phyloP scores from a whole-genome alignment of 2,329 filamentous ascomycete genomes.

The Trichoderma aggressivum region DNA sequence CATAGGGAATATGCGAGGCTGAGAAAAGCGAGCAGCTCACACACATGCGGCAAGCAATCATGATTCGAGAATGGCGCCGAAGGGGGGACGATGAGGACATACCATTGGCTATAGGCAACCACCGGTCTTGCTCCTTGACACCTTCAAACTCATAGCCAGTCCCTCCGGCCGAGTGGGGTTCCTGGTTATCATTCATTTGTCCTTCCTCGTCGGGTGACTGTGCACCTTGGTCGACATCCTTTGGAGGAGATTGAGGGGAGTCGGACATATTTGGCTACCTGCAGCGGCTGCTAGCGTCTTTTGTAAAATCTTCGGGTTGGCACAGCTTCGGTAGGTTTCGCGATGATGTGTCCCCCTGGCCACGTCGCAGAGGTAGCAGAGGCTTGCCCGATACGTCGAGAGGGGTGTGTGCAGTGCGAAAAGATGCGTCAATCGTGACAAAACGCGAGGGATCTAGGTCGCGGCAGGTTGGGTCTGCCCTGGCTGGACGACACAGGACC shows the following conservation, averaged over 20 bases:
- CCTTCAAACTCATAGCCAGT: slow-evolving; percentile 80
- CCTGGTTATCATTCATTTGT: slow-evolving; percentile 85
- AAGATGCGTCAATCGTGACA: slow-evolving; percentile 51
- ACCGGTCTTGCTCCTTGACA: slow-evolving; percentile 98
- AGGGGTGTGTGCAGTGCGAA: slow-evolving; percentile 44
- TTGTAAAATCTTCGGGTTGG: slow-evolving; percentile 56
- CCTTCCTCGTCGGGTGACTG: slow-evolving; percentile 92
- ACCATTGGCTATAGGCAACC: slow-evolving; percentile 99
- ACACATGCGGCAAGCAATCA: slow-evolving; percentile 37
- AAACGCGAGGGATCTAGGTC: slow-evolving; percentile 26
- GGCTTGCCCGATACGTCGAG: slow-evolving; percentile 42
- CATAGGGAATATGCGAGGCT: slow-evolving; percentile 48
- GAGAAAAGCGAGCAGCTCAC: slow-evolving; percentile 27
- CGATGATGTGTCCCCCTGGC: slow-evolving; percentile 58
- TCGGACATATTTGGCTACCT: slow-evolving; percentile 88
- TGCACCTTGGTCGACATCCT: slow-evolving; percentile 90
- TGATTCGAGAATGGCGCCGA: slow-evolving; percentile 20
- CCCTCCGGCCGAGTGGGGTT: slow-evolving; percentile 71
- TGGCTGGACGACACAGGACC: slow-evolving; percentile 16
- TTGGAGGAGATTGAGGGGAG: slow-evolving; percentile 79
- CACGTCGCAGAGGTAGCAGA: slow-evolving; percentile 59
- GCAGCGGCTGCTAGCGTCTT: slow-evolving; percentile 60
- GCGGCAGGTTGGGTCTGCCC: slow-evolving; percentile 17
- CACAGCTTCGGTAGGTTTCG: slow-evolving; percentile 47
- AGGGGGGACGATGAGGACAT: slow-evolving; percentile 48